These are phyloP conservation scores for Suillus subluteus DNA, from an alignment of 768 basidiomycete genomes.

Conservation along the genomic window DNA sequence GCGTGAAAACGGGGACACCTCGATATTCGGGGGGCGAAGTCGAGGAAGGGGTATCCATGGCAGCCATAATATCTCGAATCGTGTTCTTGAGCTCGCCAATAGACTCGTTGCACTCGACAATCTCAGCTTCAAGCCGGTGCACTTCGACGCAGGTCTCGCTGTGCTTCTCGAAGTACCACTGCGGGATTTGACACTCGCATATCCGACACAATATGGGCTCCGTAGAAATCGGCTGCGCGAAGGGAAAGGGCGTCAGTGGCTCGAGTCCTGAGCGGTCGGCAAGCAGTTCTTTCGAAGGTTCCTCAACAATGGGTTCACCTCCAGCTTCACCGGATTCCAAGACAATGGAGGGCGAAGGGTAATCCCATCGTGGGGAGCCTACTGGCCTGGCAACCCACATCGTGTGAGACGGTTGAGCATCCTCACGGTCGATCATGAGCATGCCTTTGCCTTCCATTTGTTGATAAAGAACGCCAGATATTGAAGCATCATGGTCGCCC, in stretches of 20 bases:
- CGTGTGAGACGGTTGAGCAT: constrained; percentile 87
- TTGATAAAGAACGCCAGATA: constrained; percentile 62
- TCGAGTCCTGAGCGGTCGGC: constrained; percentile 43
- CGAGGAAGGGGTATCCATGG: constrained; percentile 78
- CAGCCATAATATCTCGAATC: constrained; percentile 74
- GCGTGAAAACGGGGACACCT: constrained; percentile 81
- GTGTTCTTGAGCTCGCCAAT: constrained; percentile 86
- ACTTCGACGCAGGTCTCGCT: constrained; percentile 98
- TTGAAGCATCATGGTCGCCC: constrained; percentile 54
- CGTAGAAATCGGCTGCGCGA: constrained; percentile 75
- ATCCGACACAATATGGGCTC: constrained; percentile 93
- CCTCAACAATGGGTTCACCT: constrained; percentile 38
- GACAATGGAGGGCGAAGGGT: constrained; percentile 63
- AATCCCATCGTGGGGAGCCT: constrained; percentile 68
- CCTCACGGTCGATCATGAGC: constrained; percentile 95
- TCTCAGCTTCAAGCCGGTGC: constrained; percentile 95
- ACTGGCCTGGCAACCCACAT: constrained; percentile 97
- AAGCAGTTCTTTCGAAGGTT: constrained; percentile 40
- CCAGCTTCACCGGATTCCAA: constrained; percentile 50
- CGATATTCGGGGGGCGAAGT: constrained; percentile 76
- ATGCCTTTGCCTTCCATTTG: constrained; percentile 98
- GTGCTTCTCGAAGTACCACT: constrained; percentile 99
- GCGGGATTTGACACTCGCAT: constrained; percentile 94
- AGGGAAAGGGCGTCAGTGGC: constrained; percentile 73
- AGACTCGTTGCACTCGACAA: constrained; percentile 91